phyloP scores from a whole-genome alignment of 345 rosid genomes.

The Citrus sinensis region DVS_A1.0 CM039169.1:18105001-18105500 shows the following conservation, averaged over 20 bases:
- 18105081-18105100: constrained; percentile 38
- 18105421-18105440: no score
- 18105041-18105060: constrained; percentile 55
- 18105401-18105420: no score
- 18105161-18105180: constrained; percentile 51
- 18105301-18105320: constrained; percentile 23
- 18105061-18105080: constrained; percentile 58
- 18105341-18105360: constrained; percentile 26
- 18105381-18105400: constrained; percentile 4
- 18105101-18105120: constrained; percentile 1
- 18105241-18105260: not conserved
- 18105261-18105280: not conserved
- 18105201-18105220: constrained; percentile 47
- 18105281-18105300: not conserved
- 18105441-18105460: no score
- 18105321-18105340: constrained; percentile 27
- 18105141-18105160: constrained; percentile 40
- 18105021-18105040: constrained; percentile 54
- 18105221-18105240: constrained; percentile 26
- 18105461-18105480: no score
- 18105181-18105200: constrained; percentile 46
- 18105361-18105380: constrained; percentile 40
- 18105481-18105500: no score
- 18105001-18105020: constrained; percentile 51
- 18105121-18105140: constrained; percentile 20